Conservation (phyloP, 176 grass and related monocot genomes). For the Areca catechu region DNA sequence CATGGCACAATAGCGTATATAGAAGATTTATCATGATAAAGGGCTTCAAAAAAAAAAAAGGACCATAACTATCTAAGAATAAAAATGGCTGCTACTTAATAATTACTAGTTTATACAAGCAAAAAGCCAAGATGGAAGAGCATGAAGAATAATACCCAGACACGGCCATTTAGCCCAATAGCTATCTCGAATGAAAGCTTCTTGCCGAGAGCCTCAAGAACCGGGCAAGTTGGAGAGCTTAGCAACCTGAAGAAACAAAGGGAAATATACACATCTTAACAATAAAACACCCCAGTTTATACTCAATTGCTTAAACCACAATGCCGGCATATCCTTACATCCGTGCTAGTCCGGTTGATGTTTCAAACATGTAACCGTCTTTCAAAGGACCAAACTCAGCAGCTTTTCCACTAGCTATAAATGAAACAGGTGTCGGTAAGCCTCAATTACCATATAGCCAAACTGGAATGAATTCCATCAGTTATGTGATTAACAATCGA, state of each 20-base stretch:
- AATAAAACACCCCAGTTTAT: too few relatives aligned
- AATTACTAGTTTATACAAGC: neutral
- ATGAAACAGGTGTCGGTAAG: neutral
- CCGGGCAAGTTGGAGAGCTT: constrained; percentile 68
- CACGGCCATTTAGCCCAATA: constrained; percentile 81
- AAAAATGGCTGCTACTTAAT: too few relatives aligned
- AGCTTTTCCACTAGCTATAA: constrained; percentile 67
- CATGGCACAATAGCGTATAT: too few relatives aligned
- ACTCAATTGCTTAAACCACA: too few relatives aligned
- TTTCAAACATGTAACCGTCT: constrained; percentile 87
- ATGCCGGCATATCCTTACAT: constrained; percentile 38
- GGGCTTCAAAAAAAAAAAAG: too few relatives aligned
- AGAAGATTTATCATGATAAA: too few relatives aligned
- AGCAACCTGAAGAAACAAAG: constrained; percentile 53
- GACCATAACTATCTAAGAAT: too few relatives aligned
- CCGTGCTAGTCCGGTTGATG: constrained; percentile 81
- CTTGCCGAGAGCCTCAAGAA: constrained; percentile 77
- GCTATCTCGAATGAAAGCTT: constrained; percentile 74
- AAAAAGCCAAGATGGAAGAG: neutral
- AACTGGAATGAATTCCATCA: neutral
- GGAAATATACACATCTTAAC: neutral
- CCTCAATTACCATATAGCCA: neutral
- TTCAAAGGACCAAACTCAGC: constrained; percentile 72
- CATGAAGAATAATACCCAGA: constrained; percentile 53
- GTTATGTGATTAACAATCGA: too few relatives aligned